Evolutionary conservation across 192 early-diverging fungal species (phyloP).

Genomic region (Coemansia sp.): DNA sequence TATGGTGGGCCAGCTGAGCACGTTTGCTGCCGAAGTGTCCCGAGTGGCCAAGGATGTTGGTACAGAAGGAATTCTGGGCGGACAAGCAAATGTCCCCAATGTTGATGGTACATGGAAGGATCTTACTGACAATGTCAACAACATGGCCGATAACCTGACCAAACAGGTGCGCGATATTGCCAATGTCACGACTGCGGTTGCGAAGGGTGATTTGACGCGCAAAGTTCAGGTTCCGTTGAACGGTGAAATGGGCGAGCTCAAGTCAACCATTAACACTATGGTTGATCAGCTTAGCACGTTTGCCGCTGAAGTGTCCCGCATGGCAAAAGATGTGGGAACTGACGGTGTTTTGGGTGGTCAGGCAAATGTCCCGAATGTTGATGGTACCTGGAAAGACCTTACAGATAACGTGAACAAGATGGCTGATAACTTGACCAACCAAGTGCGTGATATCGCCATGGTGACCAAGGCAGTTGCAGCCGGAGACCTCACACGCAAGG

Average conservation of each 20-base stretch:
- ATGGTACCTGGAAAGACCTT: constrained; percentile 64
- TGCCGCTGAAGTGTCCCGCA: constrained; percentile 49
- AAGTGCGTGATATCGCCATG: constrained; percentile 59
- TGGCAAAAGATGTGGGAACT: constrained; percentile 72
- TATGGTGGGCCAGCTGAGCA: constrained; percentile 25
- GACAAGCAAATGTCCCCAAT: constrained; percentile 61
- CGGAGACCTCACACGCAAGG: constrained; percentile 56
- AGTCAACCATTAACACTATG: constrained; percentile 58
- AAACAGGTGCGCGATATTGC: constrained; percentile 68
- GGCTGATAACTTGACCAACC: constrained; percentile 57
- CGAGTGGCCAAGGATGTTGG: constrained; percentile 74
- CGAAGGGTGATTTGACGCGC: constrained; percentile 55
- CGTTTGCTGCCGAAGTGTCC: constrained; percentile 26
- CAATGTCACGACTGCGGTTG: constrained; percentile 58
- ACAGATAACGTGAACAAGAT: constrained; percentile 62
- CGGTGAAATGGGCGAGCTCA: neutral
- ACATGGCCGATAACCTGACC: constrained; percentile 61
- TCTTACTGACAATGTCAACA: constrained; percentile 56
- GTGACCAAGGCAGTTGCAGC: constrained; percentile 64
- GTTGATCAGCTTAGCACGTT: constrained; percentile 24
- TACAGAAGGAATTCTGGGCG: constrained; percentile 67
- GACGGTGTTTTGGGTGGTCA: constrained; percentile 70
- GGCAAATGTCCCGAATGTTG: constrained; percentile 59
- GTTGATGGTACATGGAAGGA: constrained; percentile 40
- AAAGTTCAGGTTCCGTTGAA: constrained; percentile 16